Percentiles rank a stretch among this genome's conserved stretches.
These are phyloP conservation scores for Amauroascus verrucosus DNA, from an alignment of 2,329 filamentous ascomycete species.

Conservation along the genomic window DNA sequence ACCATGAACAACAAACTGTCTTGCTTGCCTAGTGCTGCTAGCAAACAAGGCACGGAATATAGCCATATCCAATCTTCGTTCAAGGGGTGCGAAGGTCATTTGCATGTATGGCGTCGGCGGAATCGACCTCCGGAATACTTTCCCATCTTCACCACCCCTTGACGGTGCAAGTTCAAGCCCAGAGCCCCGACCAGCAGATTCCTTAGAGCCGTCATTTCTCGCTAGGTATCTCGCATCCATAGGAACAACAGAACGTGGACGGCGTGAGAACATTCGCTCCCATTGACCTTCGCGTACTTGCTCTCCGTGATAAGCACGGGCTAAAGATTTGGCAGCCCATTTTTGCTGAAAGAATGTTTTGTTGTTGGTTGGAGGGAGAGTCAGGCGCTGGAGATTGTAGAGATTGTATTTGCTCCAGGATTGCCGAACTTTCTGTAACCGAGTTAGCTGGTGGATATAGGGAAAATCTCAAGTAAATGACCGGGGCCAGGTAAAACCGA, in stretches of 20 bases:
- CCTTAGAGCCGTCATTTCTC: constrained; percentile 65
- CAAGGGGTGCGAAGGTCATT: constrained; percentile 87
- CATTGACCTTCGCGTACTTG: constrained; percentile 88
- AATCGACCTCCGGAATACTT: constrained; percentile 15
- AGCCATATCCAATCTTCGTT: constrained; percentile 85
- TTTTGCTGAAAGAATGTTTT: constrained; percentile 95
- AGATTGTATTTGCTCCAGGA: constrained; percentile 98
- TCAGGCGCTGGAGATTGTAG: constrained; percentile 64
- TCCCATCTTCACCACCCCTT: constrained; percentile 11
- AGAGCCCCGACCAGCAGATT: constrained; percentile 72
- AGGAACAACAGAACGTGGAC: constrained; percentile 69
- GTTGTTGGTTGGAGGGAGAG: constrained; percentile 35
- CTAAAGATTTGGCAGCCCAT: constrained; percentile 78
- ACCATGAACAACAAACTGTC: constrained; percentile 89
- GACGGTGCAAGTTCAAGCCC: constrained; percentile 43
- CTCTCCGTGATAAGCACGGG: constrained; percentile 87
- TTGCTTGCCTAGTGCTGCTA: constrained; percentile 81
- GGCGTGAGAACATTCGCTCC: constrained; percentile 81
- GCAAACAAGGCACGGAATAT: constrained; percentile 90
- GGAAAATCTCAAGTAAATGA: no score
- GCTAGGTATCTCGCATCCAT: constrained; percentile 78
- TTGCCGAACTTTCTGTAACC: constrained; percentile 71
- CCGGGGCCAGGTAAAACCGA: no score
- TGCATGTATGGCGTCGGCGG: constrained; percentile 77
- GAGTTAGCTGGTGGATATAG: constrained; percentile 2